These are phyloP conservation scores for Aspergillus bombycis DNA, from an alignment of 2,329 filamentous ascomycete species.

Conservation along the genomic window DNA sequence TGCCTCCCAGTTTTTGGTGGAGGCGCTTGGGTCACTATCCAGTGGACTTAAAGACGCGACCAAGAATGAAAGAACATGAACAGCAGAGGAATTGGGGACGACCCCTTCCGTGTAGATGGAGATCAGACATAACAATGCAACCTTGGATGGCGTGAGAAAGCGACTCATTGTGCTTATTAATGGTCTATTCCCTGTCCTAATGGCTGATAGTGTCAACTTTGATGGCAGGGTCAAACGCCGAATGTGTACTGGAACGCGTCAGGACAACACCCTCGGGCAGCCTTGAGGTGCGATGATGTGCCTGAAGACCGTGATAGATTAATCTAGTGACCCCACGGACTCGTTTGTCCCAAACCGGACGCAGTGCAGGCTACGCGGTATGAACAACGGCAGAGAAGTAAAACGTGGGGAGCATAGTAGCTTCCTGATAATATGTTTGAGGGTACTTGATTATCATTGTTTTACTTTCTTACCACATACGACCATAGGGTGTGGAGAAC, in stretches of 20 bases:
- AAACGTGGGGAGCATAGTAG: background rate
- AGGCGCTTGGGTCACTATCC: constrained; percentile 29
- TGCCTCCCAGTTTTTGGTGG: constrained; percentile 29
- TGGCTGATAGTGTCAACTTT: background rate
- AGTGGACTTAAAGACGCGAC: constrained; percentile 66
- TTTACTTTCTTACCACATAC: background rate
- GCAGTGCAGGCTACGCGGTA: background rate
- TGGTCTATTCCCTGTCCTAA: constrained; percentile 3
- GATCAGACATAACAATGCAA: constrained; percentile 78
- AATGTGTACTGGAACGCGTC: background rate
- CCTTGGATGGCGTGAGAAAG: constrained; percentile 85
- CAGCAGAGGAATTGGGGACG: constrained; percentile 69
- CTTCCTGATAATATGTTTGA: no score
- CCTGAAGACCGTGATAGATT: background rate
- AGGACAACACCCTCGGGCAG: background rate
- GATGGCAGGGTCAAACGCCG: background rate
- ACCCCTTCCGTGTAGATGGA: constrained; percentile 76
- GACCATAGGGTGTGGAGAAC: constrained; percentile 6
- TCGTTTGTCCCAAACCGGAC: background rate
- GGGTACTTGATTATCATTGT: background rate
- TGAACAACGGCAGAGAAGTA: background rate
- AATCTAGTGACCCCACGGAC: background rate
- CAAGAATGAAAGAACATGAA: constrained; percentile 78
- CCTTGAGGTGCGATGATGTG: background rate
- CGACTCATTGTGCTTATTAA: constrained; percentile 63